Evolutionary conservation across 306 rosid genomes (phyloP).

Genomic region (Carpinus viminea): DNA sequence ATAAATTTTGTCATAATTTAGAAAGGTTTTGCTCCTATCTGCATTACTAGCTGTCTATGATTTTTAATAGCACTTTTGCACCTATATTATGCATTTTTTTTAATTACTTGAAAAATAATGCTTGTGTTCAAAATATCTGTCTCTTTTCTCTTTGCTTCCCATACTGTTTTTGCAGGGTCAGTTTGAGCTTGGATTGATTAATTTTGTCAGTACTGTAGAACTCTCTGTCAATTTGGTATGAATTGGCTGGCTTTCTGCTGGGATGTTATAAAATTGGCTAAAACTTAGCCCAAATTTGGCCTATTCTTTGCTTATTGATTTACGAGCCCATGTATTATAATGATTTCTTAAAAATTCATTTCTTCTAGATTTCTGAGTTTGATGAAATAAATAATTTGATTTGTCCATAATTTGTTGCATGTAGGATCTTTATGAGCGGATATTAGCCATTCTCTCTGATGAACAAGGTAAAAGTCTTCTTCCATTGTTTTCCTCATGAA

Average conservation of each 20-base stretch:
- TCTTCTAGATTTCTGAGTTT: constrained; percentile 14
- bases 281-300: not conserved
- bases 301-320: constrained; percentile 8
- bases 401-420: constrained; percentile 29
- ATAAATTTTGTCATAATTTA: not conserved
- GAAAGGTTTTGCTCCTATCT: not conserved
- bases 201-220: not conserved
- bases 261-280: not conserved
- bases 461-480: constrained; percentile 64
- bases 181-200: not conserved
- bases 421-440: constrained; percentile 91
- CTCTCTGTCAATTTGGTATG: not conserved
- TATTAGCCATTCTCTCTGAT: constrained; percentile 71
- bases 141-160: not conserved
- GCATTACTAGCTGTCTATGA: not conserved
- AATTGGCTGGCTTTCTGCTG: not conserved
- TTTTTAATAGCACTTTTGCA: not conserved
- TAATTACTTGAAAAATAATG: not conserved
- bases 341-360: constrained; percentile 8
- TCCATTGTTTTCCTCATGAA: not conserved
- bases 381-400: constrained; percentile 4
- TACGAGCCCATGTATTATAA: not conserved
- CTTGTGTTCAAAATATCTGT: not conserved
- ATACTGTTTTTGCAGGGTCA: not conserved
- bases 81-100: not conserved